Conservation (phyloP, 176 grass and related monocot species). For the sorghum (Sorghum bicolor) region Sorghum_bicolor_NCBIv3 NC_012875.2:59991001-59991500, state of each 20-base stretch:
- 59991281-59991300: constrained; percentile 25
- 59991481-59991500: constrained; percentile 14
- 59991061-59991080: constrained; percentile 5
- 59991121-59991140: constrained; percentile 15
- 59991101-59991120: not conserved
- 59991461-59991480: constrained; percentile 43
- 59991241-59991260: constrained; percentile 17
- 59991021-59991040: not conserved
- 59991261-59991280: constrained; percentile 49
- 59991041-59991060: constrained; percentile 22
- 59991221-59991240: constrained; percentile 16
- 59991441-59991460: constrained; percentile 98
- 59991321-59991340: constrained; percentile 41
- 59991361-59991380: constrained; percentile 40
- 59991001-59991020: not conserved
- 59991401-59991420: constrained; percentile 83
- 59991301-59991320: constrained; percentile 22
- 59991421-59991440: constrained; percentile 89
- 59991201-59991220: constrained; percentile 25
- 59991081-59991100: not conserved
- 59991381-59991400: constrained; percentile 42
- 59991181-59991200: not conserved
- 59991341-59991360: constrained; percentile 23
- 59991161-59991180: not conserved
- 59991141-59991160: constrained; percentile 6